Evolutionary conservation across 768 basidiomycete species (phyloP).

Genomic region (Dioszegia hungarica): DNA sequence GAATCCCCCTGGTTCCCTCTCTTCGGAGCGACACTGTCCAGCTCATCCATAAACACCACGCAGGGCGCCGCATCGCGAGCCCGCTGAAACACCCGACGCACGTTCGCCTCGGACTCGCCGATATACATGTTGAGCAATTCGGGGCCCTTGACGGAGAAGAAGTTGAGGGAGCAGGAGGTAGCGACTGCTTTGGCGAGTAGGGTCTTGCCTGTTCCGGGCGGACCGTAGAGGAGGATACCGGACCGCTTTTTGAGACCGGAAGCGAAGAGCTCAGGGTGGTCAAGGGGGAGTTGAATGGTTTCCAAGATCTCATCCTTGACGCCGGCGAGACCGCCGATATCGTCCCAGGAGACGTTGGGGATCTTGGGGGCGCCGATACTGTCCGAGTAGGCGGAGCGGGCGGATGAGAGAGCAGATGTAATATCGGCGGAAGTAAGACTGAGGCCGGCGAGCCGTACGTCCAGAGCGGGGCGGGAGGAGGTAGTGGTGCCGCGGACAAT

Average conservation of each 20-base stretch:
- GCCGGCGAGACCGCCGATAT: slow-evolving; percentile 81
- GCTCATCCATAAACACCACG: slow-evolving; percentile 93
- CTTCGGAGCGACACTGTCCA: slow-evolving; percentile 91
- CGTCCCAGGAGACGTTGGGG: slow-evolving; percentile 92
- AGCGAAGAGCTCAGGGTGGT: slow-evolving; percentile 82
- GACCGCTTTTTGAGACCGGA: slow-evolving; percentile 93
- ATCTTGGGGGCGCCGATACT: slow-evolving; percentile 97
- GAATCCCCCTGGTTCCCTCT: slow-evolving; percentile 93
- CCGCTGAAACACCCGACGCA: slow-evolving; percentile 71
- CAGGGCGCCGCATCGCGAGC: slow-evolving; percentile 89
- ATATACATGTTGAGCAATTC: slow-evolving; percentile 98
- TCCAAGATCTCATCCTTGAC: slow-evolving; percentile 93
- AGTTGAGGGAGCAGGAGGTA: slow-evolving; percentile 88
- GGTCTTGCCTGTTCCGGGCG: slow-evolving; percentile 94
- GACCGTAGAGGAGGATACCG: slow-evolving; percentile 87
- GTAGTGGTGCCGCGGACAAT: slow-evolving; percentile 38
- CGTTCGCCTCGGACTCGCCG: slow-evolving; percentile 75
- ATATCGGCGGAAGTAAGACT: slow-evolving; percentile 61
- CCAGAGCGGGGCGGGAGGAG: background rate
- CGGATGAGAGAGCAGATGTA: slow-evolving; percentile 63
- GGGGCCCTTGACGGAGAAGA: slow-evolving; percentile 95
- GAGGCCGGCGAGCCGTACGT: slow-evolving; percentile 49
- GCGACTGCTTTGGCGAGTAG: slow-evolving; percentile 93
- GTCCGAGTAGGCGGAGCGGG: slow-evolving; percentile 74
- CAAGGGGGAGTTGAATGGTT: slow-evolving; percentile 86